Conservation (phyloP, 768 basidiomycete species). For the Flagelloscypha sp. region DNA sequence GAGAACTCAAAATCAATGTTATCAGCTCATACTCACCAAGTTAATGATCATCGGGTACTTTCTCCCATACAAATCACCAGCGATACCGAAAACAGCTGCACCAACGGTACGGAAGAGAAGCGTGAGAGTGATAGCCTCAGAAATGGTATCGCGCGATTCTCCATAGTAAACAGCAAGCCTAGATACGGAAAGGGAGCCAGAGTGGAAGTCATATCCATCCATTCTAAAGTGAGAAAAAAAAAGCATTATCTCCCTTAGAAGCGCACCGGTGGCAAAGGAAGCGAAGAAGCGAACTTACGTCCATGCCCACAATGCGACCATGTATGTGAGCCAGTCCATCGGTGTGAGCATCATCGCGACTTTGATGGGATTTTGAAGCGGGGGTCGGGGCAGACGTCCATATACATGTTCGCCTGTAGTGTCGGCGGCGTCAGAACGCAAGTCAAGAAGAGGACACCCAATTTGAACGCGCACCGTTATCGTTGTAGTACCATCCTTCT, state of each 20-base stretch:
- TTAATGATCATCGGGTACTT: slow-evolving; percentile 11
- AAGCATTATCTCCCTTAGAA: no score
- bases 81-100: slow-evolving; percentile 19
- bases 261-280: slow-evolving; percentile 4
- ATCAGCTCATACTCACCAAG: slow-evolving; percentile 3
- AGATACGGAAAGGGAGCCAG: slow-evolving; percentile 30
- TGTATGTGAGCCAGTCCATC: slow-evolving; percentile 3
- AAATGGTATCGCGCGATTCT: slow-evolving; percentile 10
- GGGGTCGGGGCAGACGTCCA: slow-evolving; percentile 4
- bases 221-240: neutral
- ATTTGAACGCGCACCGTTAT: slow-evolving; percentile 41
- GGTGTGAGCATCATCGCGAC: neutral
- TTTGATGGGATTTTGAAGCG: slow-evolving; percentile 5
- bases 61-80: slow-evolving; percentile 22
- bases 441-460: slow-evolving; percentile 42
- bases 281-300: no score
- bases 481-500: neutral
- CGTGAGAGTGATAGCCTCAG: slow-evolving; percentile 63
- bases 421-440: slow-evolving; percentile 2
- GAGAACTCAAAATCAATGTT: neutral
- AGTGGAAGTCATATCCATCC: slow-evolving; percentile 43
- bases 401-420: neutral
- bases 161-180: neutral
- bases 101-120: slow-evolving; percentile 59
- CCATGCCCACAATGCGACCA: slow-evolving; percentile 4